Evolutionary conservation across 2,329 filamentous ascomycete genomes (phyloP), one percentile per base, ranked within the genome.

Genomic region (Diaporthe vexans): DNA sequence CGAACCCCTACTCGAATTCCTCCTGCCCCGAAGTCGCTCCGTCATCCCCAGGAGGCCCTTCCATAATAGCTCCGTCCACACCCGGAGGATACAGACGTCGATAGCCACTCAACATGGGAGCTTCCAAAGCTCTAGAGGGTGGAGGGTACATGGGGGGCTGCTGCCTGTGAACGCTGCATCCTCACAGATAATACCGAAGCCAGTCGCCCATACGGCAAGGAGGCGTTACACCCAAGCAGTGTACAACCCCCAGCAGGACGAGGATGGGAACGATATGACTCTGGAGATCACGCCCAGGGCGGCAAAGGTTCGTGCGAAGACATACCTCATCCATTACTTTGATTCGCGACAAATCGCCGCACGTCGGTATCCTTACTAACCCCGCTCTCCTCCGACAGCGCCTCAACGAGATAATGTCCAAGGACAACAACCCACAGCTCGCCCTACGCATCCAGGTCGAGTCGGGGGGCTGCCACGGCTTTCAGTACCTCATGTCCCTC

Each of bases 401-500:
- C 48, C 91, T 98, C 43, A 88, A 90, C 74, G 89, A 94, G 77
- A 97, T 97, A 76, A 95, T 94, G 88, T 81, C 84, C 51, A 90
- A 91, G 78, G 92, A 94, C 79, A 80, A 82, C 24, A 97, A 97
- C 81, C 94, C 94, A 2, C 88, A 94, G 79, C 90, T 97, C 43
- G 94, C 95, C 33, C 89, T 99, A n/a, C 94, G 96, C 70, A 94
- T 99, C 77, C 93, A 94, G 76, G 95, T 99, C 74, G 95, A 97
- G 81, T 95, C 93, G 73, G 97, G 97, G 77, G 97, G 97, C 73
- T 99, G 97, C 83, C 97, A 99, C 84, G 97, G 97, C 67, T 99
- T 99, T 83, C 97, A 99, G 82, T 99, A 99, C 81, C 86, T 97
- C 61, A 98, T 99, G 94, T 94, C 92, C 21, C 88, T 98, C 5